These are phyloP conservation scores for Ceratobasidium sp. DNA, from an alignment of 1,284 basidiomycete species.

Conservation along the genomic window DNA sequence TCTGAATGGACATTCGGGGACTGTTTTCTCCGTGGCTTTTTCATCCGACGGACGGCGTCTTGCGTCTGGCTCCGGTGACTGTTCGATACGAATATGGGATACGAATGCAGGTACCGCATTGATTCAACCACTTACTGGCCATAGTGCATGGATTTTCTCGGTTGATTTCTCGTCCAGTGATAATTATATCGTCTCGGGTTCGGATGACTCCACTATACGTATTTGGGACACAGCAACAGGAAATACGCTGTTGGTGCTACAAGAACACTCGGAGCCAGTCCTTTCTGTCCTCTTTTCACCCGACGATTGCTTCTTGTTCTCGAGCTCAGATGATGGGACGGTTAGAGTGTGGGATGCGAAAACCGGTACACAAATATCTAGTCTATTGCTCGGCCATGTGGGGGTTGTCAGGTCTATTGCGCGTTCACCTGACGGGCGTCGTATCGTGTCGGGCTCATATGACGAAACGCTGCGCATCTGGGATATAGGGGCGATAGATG, in stretches of 20 bases:
- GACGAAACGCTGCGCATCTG: conserved; percentile 21
- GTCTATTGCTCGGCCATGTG: conserved; percentile 4
- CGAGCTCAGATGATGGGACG: background rate
- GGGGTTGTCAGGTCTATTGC: background rate
- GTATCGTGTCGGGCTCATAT: background rate
- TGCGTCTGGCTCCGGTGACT: conserved; percentile 27
- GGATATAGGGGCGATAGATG: background rate
- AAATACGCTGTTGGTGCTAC: background rate
- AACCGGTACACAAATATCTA: background rate
- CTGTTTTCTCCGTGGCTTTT: conserved; percentile 51
- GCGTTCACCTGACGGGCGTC: conserved; percentile 14
- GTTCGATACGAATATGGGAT: conserved; percentile 25
- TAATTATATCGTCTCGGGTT: conserved; percentile 24
- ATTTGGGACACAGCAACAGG: conserved; percentile 31
- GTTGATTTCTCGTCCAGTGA: conserved; percentile 31
- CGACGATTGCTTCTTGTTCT: background rate
- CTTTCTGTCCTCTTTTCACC: conserved; percentile 10
- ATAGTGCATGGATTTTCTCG: conserved; percentile 3
- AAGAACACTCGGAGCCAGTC: background rate
- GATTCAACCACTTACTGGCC: background rate
- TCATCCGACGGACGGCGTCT: conserved; percentile 50
- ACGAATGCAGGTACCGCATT: background rate
- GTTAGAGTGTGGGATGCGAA: conserved; percentile 12
- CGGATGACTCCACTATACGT: conserved; percentile 14
- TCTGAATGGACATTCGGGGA: conserved; percentile 18